These are phyloP conservation scores for Eutrema yunnanense DNA, from an alignment of 345 rosid genomes.

Conservation along the genomic window DNA sequence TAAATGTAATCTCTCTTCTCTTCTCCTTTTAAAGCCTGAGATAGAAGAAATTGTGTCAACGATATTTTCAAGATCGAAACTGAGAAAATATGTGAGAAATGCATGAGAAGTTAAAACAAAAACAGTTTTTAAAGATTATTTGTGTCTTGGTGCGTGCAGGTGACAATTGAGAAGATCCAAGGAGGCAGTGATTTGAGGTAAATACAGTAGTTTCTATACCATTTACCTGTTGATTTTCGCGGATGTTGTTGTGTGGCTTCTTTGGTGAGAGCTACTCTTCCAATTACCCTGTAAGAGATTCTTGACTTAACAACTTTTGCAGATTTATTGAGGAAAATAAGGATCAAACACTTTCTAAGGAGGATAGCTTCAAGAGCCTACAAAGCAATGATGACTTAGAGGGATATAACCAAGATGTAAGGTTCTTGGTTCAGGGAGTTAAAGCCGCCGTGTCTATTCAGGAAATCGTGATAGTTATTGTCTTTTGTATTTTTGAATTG, in stretches of 20 bases:
- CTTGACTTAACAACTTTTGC: constrained; percentile 7
- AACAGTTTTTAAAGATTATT: neutral
- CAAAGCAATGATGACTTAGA: constrained; percentile 40
- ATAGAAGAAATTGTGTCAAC: neutral
- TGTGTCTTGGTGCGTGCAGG: constrained; percentile 39
- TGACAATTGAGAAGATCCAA: constrained; percentile 68
- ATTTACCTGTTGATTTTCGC: neutral
- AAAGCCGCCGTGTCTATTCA: neutral
- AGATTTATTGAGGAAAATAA: constrained; percentile 51
- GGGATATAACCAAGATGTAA: constrained; percentile 37
- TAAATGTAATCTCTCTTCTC: constrained; percentile 51
- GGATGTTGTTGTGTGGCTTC: neutral
- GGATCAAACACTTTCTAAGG: constrained; percentile 34
- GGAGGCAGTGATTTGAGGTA: constrained; percentile 53
- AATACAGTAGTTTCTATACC: neutral
- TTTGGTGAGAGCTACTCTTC: neutral
- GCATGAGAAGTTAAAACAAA: neutral
- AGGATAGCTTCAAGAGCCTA: constrained; percentile 46
- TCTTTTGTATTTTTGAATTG: neutral
- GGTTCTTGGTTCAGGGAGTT: constrained; percentile 36
- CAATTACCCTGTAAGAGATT: constrained; percentile 9
- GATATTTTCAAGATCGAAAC: neutral
- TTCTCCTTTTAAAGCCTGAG: neutral
- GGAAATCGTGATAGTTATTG: neutral
- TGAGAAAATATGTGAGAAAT: neutral